Base-by-base conservation (phyloP, 345 rosid genomes). In the Citrus inodora region DNA sequence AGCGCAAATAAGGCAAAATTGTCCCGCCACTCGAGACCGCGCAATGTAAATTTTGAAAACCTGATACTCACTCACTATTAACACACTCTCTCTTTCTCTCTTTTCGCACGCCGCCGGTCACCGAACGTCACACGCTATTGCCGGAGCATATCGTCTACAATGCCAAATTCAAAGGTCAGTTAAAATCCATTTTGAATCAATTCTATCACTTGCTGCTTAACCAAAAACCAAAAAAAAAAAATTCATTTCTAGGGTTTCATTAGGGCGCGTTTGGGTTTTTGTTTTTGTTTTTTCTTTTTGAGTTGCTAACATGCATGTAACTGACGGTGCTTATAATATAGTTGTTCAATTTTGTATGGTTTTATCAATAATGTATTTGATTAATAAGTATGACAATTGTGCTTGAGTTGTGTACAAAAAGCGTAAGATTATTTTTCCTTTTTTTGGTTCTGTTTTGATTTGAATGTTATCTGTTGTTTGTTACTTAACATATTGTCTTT, bases 11-110 rank as follows among this genome's bases (percentile, higher is more conserved):
- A 19, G 68, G 37, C 33, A 10, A 48, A 48, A 37, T 68, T 73
- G 55, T 83, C 85, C 85, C 86, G 86, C 86, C 86, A 80, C 30
- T 66, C 14, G 14, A 6, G 9, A 21, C 82, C 70, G 65, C 77
- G 73, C 79, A 33, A 32, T 65, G 22, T 55, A 68, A 1, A 19
- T 63, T 82, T 78, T 75, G 67, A 65, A 75, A 69, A 67, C 58
- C 73, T 22, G 30, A 4, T 64, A 6, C 56, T 37, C 55, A 14
- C 62, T 37, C 69, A 56, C 25, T 33, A 33, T 46, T 19, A 27
- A 35, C 25, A 5, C 80, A 27, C 75, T 38, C 42, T 38, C 40
- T 24, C 75, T 67, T 46, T 56, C 27, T 64, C 58, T 51, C 40
- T 33, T 42, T 66, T 48, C 48, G 62, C 22, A n/a, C 79, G 9